These are phyloP conservation scores for Trapa bicornis DNA, from an alignment of 345 rosid genomes.

Conservation along the genomic window DNA sequence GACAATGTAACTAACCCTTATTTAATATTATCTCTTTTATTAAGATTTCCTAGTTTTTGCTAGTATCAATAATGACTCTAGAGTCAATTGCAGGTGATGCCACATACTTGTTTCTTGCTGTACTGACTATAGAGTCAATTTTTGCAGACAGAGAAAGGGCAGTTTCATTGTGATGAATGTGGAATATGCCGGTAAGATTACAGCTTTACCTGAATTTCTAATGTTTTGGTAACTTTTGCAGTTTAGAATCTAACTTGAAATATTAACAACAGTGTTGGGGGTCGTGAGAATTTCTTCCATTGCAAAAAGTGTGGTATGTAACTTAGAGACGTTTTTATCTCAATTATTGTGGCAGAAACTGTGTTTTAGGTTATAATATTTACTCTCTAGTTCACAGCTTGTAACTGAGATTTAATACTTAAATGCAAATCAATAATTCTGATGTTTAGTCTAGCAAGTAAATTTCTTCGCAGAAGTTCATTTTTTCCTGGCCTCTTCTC, in stretches of 20 bases:
- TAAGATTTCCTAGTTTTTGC: not conserved
- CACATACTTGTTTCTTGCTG: slow-evolving; percentile 1
- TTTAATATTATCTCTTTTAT: too few relatives aligned
- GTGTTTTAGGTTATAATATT: too few relatives aligned
- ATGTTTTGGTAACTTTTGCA: not conserved
- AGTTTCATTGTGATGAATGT: slow-evolving; percentile 92
- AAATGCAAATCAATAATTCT: too few relatives aligned
- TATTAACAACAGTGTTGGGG: slow-evolving; percentile 57
- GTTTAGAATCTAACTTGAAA: not conserved
- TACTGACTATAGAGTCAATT: not conserved
- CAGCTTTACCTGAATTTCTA: not conserved
- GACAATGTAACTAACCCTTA: slow-evolving; percentile 49
- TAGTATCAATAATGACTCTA: not conserved
- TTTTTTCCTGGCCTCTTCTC: too few relatives aligned
- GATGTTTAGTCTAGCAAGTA: too few relatives aligned
- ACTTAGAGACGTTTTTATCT: not conserved
- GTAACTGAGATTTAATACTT: too few relatives aligned
- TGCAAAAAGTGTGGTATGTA: slow-evolving; percentile 89
- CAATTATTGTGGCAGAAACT: too few relatives aligned
- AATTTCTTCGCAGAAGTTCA: too few relatives aligned
- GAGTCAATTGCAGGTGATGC: not conserved
- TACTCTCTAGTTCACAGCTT: too few relatives aligned
- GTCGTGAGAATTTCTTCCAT: slow-evolving; percentile 69
- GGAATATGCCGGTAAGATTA: slow-evolving; percentile 82
- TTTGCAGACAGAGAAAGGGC: slow-evolving; percentile 56